Base-by-base conservation (phyloP, 2,329 filamentous ascomycete species). In the Escovopsis sp. region DNA sequence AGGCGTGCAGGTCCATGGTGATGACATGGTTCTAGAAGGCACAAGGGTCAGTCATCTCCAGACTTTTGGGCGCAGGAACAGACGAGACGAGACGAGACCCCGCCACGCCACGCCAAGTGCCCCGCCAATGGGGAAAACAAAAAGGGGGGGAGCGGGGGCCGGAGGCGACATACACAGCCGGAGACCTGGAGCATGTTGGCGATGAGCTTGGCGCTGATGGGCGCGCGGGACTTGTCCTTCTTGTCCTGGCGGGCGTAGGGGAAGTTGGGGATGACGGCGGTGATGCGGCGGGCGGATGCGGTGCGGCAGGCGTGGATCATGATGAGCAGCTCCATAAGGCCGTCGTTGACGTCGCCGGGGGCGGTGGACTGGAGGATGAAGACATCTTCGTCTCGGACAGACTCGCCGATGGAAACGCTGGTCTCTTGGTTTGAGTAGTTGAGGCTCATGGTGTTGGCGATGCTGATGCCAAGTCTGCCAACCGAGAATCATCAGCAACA, bases 121-220 rank as follows among this genome's bases (percentile, higher is more conserved):
- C 15, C 15, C 15, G 15, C 15, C 28, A 10, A 30, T 6, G 28
- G 28, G 28, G 28, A 30, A 30, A 30, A 30, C 6, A 30, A 30
- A 30, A 30, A 30, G 10, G 28, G 28, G 28, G 10, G 28, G 10
- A 30, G 10, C 6, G 28, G 6, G 10, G 28, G 10, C 28, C 6
- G 28, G 32, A 26, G 33, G 32, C 26, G 15, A 55, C 61, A 38
- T 58, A 64, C 61, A 63, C 86, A 94, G 44, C 89, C 89, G 36
- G 88, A 88, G 2, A 87, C 93, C 62, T 94, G 86, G 43, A 96
- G 73, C 88, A 96, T 95, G 65, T 96, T 95, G 45, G 89, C 89
- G 66, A 95, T 93, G 43, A 96, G 72, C 62, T 91, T 93, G 19
- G 89, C 89, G 36, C 85, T 93, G 61, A 96, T 98, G 35, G 91